A percentile compares a stretch with the other conserved stretches of the same genome.
Conservation (phyloP, 331 rosid species). For the Quercus phellos region DNA sequence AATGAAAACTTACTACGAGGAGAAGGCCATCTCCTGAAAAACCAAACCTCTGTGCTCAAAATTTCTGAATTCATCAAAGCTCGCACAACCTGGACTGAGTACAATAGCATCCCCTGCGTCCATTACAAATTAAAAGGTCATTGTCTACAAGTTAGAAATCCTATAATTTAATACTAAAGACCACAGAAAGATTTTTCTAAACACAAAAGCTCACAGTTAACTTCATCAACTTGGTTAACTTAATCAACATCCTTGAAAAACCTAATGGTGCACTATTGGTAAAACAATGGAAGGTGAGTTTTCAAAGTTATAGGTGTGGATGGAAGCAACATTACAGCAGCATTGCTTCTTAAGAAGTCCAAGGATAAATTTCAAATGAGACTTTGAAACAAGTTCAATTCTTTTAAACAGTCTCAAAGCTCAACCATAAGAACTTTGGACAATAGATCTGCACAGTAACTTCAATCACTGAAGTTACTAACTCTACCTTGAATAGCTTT, state of each 20-base stretch:
- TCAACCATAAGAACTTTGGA: too few species aligned
- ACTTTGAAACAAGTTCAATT: neutral
- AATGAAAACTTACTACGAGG: constrained; percentile 6
- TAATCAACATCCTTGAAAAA: neutral
- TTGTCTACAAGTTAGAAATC: neutral
- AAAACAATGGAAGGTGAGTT: neutral
- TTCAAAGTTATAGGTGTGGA: neutral
- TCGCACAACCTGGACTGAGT: constrained; percentile 31
- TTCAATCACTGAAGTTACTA: too few species aligned
- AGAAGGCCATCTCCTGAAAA: constrained; percentile 27
- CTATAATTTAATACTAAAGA: neutral
- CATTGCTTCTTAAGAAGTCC: neutral
- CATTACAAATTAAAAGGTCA: neutral
- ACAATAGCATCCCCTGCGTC: constrained; percentile 27
- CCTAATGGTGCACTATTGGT: neutral
- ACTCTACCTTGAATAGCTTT: too few species aligned
- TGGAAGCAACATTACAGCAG: neutral
- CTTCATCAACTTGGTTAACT: too few species aligned
- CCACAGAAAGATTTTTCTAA: too few species aligned
- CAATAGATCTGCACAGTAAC: too few species aligned
- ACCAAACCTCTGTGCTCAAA: constrained; percentile 37
- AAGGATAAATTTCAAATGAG: neutral
- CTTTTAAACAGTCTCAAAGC: neutral
- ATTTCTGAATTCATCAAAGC: constrained; percentile 32
- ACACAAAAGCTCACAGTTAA: too few species aligned